These are phyloP conservation scores for Aspergillus funiculosus DNA, from an alignment of 495 filamentous ascomycete species.

Conservation along the genomic window DNA sequence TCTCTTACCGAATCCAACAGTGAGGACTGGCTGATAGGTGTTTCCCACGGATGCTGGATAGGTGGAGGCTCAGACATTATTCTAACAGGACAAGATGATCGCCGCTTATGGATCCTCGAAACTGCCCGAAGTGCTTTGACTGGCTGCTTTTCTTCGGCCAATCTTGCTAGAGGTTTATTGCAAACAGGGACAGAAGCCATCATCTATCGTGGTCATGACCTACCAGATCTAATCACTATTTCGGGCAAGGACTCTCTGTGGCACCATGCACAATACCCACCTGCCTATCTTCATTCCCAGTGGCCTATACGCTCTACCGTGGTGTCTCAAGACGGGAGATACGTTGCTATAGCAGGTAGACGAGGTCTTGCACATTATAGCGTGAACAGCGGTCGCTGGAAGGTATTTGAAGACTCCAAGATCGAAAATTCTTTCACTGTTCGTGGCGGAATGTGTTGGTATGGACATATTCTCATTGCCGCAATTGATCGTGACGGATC, in stretches of 20 bases:
- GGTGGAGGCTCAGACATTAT: slow-evolving; percentile 82
- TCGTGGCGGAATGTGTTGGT: slow-evolving; percentile 96
- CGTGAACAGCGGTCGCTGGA: slow-evolving; percentile 90
- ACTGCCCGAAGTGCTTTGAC: slow-evolving; percentile 88
- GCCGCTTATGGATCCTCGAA: slow-evolving; percentile 80
- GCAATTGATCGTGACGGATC: slow-evolving; percentile 81
- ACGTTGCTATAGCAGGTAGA: slow-evolving; percentile 89
- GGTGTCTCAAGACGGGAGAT: slow-evolving; percentile 86
- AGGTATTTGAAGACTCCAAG: slow-evolving; percentile 75
- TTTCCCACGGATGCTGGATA: slow-evolving; percentile 75
- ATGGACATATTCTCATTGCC: slow-evolving; percentile 89
- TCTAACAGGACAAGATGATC: slow-evolving; percentile 59
- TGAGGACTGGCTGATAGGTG: slow-evolving; percentile 76
- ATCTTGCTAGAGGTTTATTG: slow-evolving; percentile 80
- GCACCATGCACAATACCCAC: slow-evolving; percentile 85
- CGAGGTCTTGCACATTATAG: slow-evolving; percentile 95
- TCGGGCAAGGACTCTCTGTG: slow-evolving; percentile 89
- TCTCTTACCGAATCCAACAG: slow-evolving; percentile 56
- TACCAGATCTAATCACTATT: slow-evolving; percentile 82
- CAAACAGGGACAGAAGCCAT: slow-evolving; percentile 80
- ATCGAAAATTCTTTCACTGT: slow-evolving; percentile 88
- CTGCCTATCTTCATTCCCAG: slow-evolving; percentile 77
- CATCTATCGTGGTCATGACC: slow-evolving; percentile 87
- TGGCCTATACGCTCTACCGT: slow-evolving; percentile 86
- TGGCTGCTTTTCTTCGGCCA: slow-evolving; percentile 84